Base-by-base conservation (phyloP, 768 basidiomycete genomes). In the Trametes punicea region DNA sequence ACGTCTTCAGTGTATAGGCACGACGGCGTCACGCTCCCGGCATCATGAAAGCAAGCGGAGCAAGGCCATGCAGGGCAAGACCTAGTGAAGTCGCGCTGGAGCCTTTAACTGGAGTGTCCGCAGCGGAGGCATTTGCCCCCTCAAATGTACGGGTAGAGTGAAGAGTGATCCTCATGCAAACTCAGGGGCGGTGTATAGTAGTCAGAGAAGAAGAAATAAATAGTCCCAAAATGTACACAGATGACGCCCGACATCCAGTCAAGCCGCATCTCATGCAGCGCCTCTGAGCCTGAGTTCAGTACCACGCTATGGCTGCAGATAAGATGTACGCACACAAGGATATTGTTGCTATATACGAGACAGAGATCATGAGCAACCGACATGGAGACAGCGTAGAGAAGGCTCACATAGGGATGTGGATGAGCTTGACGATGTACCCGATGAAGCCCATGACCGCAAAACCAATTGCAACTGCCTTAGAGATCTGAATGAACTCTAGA, bases 361-460 rank as follows among this genome's bases (percentile, higher is more conserved):
- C 46, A 62, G 21, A 25, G 6, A 64, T 46, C 27, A 20, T 56
- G 50, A 25, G 15, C 8, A 29, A 29, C 11, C 11, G 3, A 2
- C 25, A 18, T 4, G n/a, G 25, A 15, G 20, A 16, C 44, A 15
- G 29, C 39, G 27, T 36, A 47, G 34, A 50, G 34, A 50, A 16
- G 56, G 33, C 94, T 76, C 64, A 96, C 94, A 97, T 96, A 65
- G 95, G 94, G 73, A 96, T 97, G 74, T 98, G 94, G 65, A 98
- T 94, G 62, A 98, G 85, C 74, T 98, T 98, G 63, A 97, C 95
- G 69, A 98, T 88, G 78, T 96, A 99, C 15, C 97, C 97, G 71
- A 99, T 94, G 81, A 98, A 96, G 15, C 97, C 97, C 95, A 98
- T 98, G 63, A 99, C 91, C 47, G 88, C 93, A 68, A 99, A 99